A percentile compares a stretch with the other conserved stretches of the same genome.
phyloP scores from a whole-genome alignment of 192 early-diverging fungal species.

The Paraglomus brasilianum region DNA sequence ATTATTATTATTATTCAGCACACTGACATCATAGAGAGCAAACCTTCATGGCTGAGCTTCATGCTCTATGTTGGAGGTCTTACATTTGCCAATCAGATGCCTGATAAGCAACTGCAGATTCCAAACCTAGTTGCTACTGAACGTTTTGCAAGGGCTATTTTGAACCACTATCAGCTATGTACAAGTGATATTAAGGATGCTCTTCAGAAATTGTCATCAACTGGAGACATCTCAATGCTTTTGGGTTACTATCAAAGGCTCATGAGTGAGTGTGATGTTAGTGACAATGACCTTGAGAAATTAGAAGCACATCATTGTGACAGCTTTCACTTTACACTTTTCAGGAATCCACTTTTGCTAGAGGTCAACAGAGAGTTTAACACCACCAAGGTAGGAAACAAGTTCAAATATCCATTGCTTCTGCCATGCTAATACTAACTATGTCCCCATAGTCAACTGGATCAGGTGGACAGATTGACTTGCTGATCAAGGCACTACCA shows the following conservation, averaged over 20 bases:
- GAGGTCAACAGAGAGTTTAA: constrained; percentile 32
- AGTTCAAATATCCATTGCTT: constrained; percentile 11
- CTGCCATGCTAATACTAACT: constrained; percentile 12
- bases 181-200: constrained; percentile 26
- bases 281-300: constrained; percentile 33
- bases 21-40: constrained; percentile 32
- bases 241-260: constrained; percentile 15
- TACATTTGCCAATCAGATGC: constrained; percentile 23
- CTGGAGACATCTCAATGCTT: constrained; percentile 14
- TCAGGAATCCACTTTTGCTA: constrained; percentile 35
- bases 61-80: constrained; percentile 39
- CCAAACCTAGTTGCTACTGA: constrained; percentile 30
- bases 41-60: constrained; percentile 36
- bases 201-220: constrained; percentile 25
- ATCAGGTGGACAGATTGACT: constrained; percentile 32
- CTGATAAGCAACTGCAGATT: constrained; percentile 31
- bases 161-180: constrained; percentile 13
- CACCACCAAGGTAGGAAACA: constrained; percentile 34
- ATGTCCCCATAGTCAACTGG: constrained; percentile 25
- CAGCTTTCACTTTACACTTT: constrained; percentile 32
- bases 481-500: constrained; percentile 33
- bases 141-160: constrained; percentile 29
- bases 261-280: constrained; percentile 24
- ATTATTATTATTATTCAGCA: constrained; percentile 24
- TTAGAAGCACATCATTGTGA: constrained; percentile 34